Conservation (phyloP, 352 stramenopile species). For the Phytophthora aleatoria region DNA sequence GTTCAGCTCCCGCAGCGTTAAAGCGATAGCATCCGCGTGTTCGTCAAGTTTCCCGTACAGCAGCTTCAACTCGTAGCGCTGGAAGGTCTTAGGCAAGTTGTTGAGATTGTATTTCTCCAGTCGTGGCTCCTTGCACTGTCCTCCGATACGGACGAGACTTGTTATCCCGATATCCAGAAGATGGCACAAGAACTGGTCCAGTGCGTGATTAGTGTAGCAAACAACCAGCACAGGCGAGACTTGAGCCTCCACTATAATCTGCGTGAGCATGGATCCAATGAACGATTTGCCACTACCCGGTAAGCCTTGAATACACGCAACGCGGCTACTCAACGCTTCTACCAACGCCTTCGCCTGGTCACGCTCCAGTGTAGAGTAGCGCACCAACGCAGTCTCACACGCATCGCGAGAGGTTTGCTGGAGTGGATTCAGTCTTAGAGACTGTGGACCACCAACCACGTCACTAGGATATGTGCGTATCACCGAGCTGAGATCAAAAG, state of each 20-base stretch:
- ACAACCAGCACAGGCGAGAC: conserved; percentile 74
- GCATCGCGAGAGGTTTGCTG: conserved; percentile 18
- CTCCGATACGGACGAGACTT: conserved; percentile 76
- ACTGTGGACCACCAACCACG: not conserved
- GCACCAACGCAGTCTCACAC: conserved; percentile 32
- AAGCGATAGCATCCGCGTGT: conserved; percentile 27
- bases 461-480: conserved; percentile 11
- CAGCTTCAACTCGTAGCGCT: conserved; percentile 33
- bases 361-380: conserved; percentile 44
- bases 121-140: conserved; percentile 64
- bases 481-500: conserved; percentile 38
- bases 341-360: conserved; percentile 73
- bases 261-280: conserved; percentile 76
- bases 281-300: conserved; percentile 86
- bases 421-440: conserved; percentile 25
- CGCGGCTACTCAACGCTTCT: conserved; percentile 65
- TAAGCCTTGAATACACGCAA: conserved; percentile 84
- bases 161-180: conserved; percentile 58
- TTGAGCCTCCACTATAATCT: conserved; percentile 58
- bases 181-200: conserved; percentile 91
- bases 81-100: conserved; percentile 28
- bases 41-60: conserved; percentile 43
- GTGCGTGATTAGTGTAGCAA: conserved; percentile 92
- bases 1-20: conserved; percentile 15
- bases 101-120: conserved; percentile 48